Conservation (phyloP, 2,329 filamentous ascomycete species). For the Akanthomyces uredinophilus region DNA sequence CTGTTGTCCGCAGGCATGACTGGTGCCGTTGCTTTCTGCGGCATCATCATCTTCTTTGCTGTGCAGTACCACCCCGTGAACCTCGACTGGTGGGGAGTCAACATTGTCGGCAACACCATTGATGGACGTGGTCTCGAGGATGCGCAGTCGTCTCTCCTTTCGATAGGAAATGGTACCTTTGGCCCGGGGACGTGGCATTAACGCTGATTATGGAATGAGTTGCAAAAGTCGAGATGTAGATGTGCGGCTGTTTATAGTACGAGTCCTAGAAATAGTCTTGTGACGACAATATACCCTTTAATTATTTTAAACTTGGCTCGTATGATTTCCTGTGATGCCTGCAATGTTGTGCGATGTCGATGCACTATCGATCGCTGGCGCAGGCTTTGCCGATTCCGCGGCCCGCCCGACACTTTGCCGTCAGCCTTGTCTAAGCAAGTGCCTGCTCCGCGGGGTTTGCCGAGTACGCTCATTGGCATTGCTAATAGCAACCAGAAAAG, state of each 20-base stretch:
- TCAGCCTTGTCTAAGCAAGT: no score
- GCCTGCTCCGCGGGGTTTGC: no score
- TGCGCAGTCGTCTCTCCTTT: background rate
- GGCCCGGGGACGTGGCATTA: conserved; percentile 8
- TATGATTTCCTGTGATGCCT: background rate
- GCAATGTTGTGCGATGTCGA: background rate
- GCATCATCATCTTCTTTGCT: conserved; percentile 38
- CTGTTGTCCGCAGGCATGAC: conserved; percentile 36
- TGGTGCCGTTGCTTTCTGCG: conserved; percentile 36
- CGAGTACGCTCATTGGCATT: no score
- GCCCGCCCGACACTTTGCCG: no score
- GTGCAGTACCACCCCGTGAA: conserved; percentile 32
- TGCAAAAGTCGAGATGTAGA: background rate
- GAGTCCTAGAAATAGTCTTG: background rate
- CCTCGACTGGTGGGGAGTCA: conserved; percentile 40
- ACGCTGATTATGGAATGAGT: background rate
- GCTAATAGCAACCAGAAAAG: no score
- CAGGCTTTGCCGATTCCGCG: no score
- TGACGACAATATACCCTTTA: conserved; percentile 7
- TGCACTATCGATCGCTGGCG: no score
- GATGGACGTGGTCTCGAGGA: conserved; percentile 16
- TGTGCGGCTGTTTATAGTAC: background rate
- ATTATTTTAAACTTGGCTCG: background rate
- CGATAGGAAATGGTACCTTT: background rate
- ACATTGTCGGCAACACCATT: conserved; percentile 18